Percentiles rank a stretch among this genome's conserved stretches.
These are phyloP conservation scores for Crataegus laevigata DNA, from an alignment of 306 rosid species.

Conservation along the genomic window DNA sequence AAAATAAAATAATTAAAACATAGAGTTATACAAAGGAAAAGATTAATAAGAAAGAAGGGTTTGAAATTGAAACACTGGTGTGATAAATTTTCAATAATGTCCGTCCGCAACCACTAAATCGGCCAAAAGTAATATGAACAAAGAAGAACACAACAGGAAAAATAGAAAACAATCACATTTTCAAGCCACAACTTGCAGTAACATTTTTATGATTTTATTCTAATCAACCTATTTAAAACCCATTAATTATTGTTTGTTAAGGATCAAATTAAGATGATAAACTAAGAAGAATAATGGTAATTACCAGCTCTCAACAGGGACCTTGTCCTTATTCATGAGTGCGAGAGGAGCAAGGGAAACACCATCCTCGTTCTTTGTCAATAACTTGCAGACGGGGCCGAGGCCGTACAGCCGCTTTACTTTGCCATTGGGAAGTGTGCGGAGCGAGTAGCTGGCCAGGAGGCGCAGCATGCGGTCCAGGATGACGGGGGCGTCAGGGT, in stretches of 20 bases:
- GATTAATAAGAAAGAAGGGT: no score
- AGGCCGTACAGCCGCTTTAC: slow-evolving; percentile 67
- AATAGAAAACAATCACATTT: no score
- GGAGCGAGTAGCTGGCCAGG: slow-evolving; percentile 57
- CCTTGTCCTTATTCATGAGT: slow-evolving; percentile 89
- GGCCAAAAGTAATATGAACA: no score
- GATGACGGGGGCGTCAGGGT: slow-evolving; percentile 61
- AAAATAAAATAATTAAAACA: no score
- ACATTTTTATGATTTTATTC: no score
- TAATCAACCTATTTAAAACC: background rate
- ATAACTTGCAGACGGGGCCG: slow-evolving; percentile 72
- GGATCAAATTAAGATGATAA: background rate
- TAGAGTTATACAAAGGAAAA: no score
- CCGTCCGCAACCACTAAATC: no score
- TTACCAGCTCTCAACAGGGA: slow-evolving; percentile 97
- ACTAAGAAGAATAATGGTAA: background rate
- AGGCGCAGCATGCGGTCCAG: slow-evolving; percentile 75
- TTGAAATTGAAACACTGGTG: no score
- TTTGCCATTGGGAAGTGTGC: slow-evolving; percentile 38
- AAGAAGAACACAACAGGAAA: no score
- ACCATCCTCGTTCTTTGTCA: slow-evolving; percentile 75
- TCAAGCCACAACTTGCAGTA: no score
- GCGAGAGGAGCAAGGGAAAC: slow-evolving; percentile 72
- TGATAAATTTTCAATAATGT: no score
- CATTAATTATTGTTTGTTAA: no score